Evolutionary conservation across 345 rosid species (phyloP), one percentile per base, ranked within the genome.

Genomic region (Corchorus capsularis): DNA sequence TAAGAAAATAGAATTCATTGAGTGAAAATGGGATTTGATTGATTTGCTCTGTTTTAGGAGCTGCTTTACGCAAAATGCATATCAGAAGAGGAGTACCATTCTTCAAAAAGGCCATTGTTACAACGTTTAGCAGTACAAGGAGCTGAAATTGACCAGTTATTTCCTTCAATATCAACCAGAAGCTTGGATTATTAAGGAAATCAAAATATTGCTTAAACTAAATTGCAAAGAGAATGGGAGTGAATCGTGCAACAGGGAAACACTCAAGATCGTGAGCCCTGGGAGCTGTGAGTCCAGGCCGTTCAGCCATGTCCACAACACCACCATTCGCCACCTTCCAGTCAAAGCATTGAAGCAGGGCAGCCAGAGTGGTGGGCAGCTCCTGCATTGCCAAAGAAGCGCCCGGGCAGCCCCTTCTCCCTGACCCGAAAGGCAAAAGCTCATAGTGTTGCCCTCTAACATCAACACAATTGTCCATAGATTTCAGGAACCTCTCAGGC

Each of bases 61-160:
- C 73, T 92, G 77, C 84, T 90, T 53, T 88, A 90, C 69, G 88
- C 91, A 43, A 90, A 92, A 79, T 90, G 97, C 79, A 86, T 92
- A 74, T 77, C 93, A 32, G 87, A 80, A 46, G 91, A 82, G 39
- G 92, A 92, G 82, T 92, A 88, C 69, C 94, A 92, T 78, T 85
- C 86, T 39, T 92, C 94, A 10, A 92, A 92, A 73, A 85, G 94
- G 84, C 94, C 97, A 0, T 79, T 92, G 79, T 74, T 92, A 76
- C 94, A 92, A 63, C 81, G 90, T 52, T 73, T 92, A 73, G 92
- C 97, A 0, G 89, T 88, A 34, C 94, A 87, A 79, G 94, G 97
- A 54, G 90, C 88, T 63, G 92, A 90, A 74, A 90, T 92, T 61
- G 91, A 85, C 27, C 1, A 27, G 27, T 27, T 27, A 0, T 27